A percentile compares a stretch with the other conserved stretches of the same genome.
phyloP scores from a whole-genome alignment of 106 monocot genomes.

The Chionographis japonica region DNA sequence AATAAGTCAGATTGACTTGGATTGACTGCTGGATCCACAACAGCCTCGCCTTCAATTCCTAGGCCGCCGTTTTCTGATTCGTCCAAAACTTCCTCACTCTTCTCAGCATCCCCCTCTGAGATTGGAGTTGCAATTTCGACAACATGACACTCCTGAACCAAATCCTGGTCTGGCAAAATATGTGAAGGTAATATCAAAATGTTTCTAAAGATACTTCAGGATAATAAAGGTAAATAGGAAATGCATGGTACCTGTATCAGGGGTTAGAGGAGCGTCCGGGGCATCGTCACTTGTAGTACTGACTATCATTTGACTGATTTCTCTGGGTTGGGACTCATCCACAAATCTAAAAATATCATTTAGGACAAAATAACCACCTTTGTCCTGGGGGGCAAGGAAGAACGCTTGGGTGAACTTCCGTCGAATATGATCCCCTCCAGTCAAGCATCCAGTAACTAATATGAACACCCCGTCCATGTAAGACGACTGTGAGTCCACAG shows the following conservation, averaged over 20 bases:
- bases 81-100: constrained; percentile 2
- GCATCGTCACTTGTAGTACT: constrained; percentile 22
- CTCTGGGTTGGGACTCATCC: constrained; percentile 20
- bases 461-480: constrained; percentile 48
- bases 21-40: constrained; percentile 2
- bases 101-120: constrained; percentile 5
- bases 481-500: constrained; percentile 38
- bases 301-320: constrained; percentile 14
- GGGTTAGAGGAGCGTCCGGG: not conserved
- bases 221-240: not conserved
- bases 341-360: constrained; percentile 67
- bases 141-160: constrained; percentile 2
- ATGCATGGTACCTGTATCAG: constrained; percentile 25
- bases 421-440: constrained; percentile 25
- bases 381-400: constrained; percentile 82
- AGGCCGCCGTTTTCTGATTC: constrained; percentile 6
- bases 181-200: too few relatives aligned
- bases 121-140: not conserved
- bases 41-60: constrained; percentile 9
- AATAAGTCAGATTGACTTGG: not conserved
- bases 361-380: constrained; percentile 62
- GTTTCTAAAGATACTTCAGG: not conserved
- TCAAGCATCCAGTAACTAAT: constrained; percentile 43
- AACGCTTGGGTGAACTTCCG: constrained; percentile 65
- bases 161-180: constrained; percentile 1